These are phyloP conservation scores for Chytridium lagenaria DNA, from an alignment of 371 early-diverging fungal genomes.

Conservation along the genomic window DNA sequence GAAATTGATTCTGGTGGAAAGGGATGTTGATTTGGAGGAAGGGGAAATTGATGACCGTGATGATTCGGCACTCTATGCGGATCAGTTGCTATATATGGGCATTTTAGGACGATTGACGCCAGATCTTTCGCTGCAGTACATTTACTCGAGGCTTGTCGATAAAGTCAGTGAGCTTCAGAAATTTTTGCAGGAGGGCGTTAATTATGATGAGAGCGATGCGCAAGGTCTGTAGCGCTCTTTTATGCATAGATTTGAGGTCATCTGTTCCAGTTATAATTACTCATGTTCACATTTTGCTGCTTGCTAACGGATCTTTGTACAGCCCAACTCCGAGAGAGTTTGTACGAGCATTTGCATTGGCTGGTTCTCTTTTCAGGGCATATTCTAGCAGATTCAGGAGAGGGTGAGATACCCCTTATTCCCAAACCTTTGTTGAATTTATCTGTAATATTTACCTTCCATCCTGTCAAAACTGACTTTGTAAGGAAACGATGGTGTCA, in stretches of 20 bases:
- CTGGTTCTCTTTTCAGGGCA: constrained; percentile 70
- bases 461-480: neutral
- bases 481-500: constrained; percentile 26
- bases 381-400: constrained; percentile 69
- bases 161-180: constrained; percentile 57
- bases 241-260: neutral
- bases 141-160: constrained; percentile 60
- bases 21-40: constrained; percentile 62
- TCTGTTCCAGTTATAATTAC: too few relatives aligned
- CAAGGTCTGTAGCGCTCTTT: constrained; percentile 16
- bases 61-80: constrained; percentile 59
- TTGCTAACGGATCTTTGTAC: constrained; percentile 1
- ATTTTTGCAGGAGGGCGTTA: constrained; percentile 40
- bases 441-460: constrained; percentile 49
- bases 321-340: constrained; percentile 37
- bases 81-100: constrained; percentile 74
- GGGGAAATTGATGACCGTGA: constrained; percentile 71
- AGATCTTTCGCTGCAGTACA: constrained; percentile 53
- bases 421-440: constrained; percentile 68
- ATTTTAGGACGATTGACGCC: constrained; percentile 69
- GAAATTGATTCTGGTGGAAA: constrained; percentile 66
- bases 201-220: constrained; percentile 17
- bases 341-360: constrained; percentile 81
- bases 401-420: constrained; percentile 77
- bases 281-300: too few relatives aligned